phyloP scores from a whole-genome alignment of 768 basidiomycete genomes.

The Lactifluus subvellereus region DNA sequence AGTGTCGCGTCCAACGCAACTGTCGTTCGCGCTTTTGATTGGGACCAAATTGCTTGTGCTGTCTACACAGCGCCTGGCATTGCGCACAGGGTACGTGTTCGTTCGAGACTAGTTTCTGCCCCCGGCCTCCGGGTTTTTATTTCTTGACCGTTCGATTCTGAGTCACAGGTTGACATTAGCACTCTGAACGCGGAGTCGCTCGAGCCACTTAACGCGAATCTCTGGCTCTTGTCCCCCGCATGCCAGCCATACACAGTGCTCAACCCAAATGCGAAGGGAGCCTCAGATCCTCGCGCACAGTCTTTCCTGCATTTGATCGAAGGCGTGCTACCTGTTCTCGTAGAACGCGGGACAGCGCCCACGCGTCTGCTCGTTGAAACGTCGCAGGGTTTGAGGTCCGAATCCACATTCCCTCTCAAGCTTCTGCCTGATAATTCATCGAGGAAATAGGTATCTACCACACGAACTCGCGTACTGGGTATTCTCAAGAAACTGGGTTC shows the following conservation, averaged over 20 bases:
- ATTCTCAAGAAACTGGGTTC: slow-evolving; percentile 52
- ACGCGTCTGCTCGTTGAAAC: slow-evolving; percentile 66
- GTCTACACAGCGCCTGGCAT: slow-evolving; percentile 51
- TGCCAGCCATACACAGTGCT: slow-evolving; percentile 83
- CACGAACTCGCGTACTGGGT: slow-evolving; percentile 49
- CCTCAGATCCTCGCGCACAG: slow-evolving; percentile 63
- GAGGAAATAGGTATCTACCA: slow-evolving; percentile 52
- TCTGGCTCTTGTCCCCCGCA: slow-evolving; percentile 78
- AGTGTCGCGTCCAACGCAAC: slow-evolving; percentile 34
- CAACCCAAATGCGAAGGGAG: slow-evolving; percentile 66
- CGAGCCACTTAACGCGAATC: slow-evolving; percentile 42
- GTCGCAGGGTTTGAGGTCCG: slow-evolving; percentile 77
- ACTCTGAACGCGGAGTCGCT: slow-evolving; percentile 46
- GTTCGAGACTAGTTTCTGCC: not conserved
- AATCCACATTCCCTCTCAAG: not conserved
- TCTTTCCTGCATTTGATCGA: slow-evolving; percentile 73
- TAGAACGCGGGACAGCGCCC: slow-evolving; percentile 42
- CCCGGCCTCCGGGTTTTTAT: too few relatives aligned
- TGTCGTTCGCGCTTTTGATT: slow-evolving; percentile 70
- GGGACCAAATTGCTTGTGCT: slow-evolving; percentile 69
- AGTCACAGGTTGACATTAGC: slow-evolving; percentile 49
- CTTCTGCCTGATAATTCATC: not conserved
- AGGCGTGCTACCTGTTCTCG: slow-evolving; percentile 55
- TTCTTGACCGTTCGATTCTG: too few relatives aligned
- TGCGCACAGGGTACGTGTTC: slow-evolving; percentile 44